These are phyloP conservation scores for Tuber brumale DNA, from an alignment of 495 filamentous ascomycete genomes.

Conservation along the genomic window DNA sequence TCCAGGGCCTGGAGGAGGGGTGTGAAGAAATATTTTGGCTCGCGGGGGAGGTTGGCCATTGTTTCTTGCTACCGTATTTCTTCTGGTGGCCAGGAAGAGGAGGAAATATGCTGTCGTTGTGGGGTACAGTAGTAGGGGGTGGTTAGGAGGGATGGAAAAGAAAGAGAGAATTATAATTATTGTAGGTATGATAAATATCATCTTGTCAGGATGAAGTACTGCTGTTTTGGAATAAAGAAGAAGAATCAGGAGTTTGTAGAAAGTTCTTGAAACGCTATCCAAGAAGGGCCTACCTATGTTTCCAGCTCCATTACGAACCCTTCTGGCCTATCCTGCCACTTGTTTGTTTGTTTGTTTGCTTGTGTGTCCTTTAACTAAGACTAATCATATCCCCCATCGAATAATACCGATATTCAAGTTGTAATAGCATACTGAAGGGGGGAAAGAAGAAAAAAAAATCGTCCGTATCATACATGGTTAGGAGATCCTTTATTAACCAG, in stretches of 20 bases:
- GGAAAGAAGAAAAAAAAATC: neutral
- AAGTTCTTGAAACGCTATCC: neutral
- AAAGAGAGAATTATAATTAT: neutral
- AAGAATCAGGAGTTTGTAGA: neutral
- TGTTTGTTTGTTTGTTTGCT: neutral
- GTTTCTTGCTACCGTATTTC: neutral
- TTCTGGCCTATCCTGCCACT: neutral
- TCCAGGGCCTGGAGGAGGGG: neutral
- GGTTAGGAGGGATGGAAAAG: neutral
- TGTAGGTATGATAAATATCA: neutral
- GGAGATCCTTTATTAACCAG: neutral
- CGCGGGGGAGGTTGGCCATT: neutral
- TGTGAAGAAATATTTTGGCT: slow-evolving; percentile 1
- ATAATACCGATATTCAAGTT: neutral
- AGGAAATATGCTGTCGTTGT: neutral
- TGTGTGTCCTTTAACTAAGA: no score
- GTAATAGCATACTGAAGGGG: neutral
- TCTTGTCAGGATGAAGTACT: neutral
- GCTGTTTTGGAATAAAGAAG: neutral
- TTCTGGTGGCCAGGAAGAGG: neutral
- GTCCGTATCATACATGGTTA: neutral
- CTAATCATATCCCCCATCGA: no score
- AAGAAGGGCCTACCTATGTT: neutral
- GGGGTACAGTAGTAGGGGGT: neutral
- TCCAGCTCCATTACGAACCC: neutral